These are phyloP conservation scores for Euphorbia celastroides DNA, from an alignment of 441 rosid species.

Conservation along the genomic window DNA sequence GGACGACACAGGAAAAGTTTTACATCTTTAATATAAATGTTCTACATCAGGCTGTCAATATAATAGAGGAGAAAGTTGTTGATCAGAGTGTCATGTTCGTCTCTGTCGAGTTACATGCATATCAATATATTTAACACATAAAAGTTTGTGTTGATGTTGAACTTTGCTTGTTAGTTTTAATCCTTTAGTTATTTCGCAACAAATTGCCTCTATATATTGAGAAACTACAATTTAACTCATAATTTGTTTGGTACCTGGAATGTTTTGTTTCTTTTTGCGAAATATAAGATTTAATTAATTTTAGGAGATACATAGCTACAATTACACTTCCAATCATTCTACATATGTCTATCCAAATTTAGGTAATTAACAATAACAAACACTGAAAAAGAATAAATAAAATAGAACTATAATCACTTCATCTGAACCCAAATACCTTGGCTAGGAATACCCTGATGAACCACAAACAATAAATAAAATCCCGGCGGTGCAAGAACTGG, in stretches of 20 bases:
- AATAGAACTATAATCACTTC: constrained; percentile 18
- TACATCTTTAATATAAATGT: no score
- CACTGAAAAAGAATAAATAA: not conserved
- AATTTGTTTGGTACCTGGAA: not conserved
- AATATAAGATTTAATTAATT: not conserved
- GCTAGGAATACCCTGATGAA: constrained; percentile 65
- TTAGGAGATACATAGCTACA: not conserved
- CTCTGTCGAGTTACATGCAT: no score
- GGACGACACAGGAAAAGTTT: no score
- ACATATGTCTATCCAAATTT: not conserved
- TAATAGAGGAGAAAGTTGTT: no score
- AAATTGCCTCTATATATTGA: no score
- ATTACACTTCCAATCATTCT: not conserved
- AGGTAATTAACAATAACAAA: not conserved
- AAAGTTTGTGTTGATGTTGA: no score
- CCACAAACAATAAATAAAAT: constrained; percentile 65
- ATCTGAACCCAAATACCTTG: constrained; percentile 64
- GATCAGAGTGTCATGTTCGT: no score
- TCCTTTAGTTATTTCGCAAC: no score
- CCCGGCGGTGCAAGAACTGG: constrained; percentile 69
- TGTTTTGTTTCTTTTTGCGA: not conserved
- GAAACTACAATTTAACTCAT: no score
- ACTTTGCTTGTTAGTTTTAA: no score
- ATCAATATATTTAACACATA: no score
- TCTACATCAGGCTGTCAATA: no score